Evolutionary conservation across 768 basidiomycete genomes (phyloP), one percentile per base, ranked within the genome.

Genomic region (Russula virescens): DNA sequence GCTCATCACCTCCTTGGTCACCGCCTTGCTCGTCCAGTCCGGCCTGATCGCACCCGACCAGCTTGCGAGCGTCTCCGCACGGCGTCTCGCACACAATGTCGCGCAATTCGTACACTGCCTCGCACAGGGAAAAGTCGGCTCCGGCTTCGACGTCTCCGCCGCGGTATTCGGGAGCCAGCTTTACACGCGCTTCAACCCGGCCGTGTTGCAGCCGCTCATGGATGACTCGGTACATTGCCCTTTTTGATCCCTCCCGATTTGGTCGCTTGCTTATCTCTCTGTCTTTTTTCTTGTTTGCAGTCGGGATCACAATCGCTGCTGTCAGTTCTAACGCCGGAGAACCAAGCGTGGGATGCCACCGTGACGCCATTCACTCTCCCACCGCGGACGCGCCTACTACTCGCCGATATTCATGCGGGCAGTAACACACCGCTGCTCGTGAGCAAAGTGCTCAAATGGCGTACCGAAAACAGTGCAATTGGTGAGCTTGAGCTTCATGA

Each of bases 41-140:
- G 74, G 76, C 40, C 79, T 86, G 60, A 82, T 95, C 66, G 74
- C 84, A 19, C 60, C 71, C 34, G 72, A 78, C 47, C 78, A 83
- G 5, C 79, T 90, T 56, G 61, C 57, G 66, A 62, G 38, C 66
- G 65, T 43, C 65, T 55, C 51, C 31, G 84, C 81, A 23, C 77
- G 83, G 63, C 74, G 76, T 63, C 74, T 97, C 19, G 87, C 91
- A 0, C 97, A 99, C 74, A 98, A 97, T 72, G 81, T 91, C 47
- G 87, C 97, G 5, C 97, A 99, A 71, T 97, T 88, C 72, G 83
- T 94, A 8, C 97, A 99, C 73, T 98, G 94, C 71, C 79, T 94
- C 42, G 97, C 96, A 0, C 97, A 99, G 76, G 97, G 97, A 45
- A 99, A 99, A 75, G 88, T 99, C 18, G 97, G 97, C 34, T 94